Conservation (phyloP, 2,329 filamentous ascomycete species). For the Cladosporium sp. region DNA sequence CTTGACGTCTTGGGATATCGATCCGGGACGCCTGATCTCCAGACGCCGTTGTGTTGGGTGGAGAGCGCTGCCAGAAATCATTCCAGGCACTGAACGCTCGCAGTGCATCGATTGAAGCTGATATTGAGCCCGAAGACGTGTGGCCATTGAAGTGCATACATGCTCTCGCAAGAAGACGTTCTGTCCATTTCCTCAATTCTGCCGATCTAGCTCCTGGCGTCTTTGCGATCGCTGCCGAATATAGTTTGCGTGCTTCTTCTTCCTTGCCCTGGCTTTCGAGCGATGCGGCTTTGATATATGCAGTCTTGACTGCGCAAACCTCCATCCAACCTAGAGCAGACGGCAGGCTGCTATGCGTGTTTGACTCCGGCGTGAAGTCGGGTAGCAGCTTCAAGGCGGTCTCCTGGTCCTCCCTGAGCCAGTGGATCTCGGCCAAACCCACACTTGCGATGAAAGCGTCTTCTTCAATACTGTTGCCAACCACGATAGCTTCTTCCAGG, state of each 20-base stretch:
- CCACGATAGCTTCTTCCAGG: conserved; percentile 33
- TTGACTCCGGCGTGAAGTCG: conserved; percentile 6
- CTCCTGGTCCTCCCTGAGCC: conserved; percentile 63
- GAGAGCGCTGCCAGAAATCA: conserved; percentile 55
- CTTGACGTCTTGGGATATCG: conserved; percentile 49
- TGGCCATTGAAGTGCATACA: conserved; percentile 27
- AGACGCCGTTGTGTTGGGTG: conserved; percentile 20
- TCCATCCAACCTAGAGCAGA: conserved; percentile 64
- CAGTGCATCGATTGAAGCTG: conserved; percentile 21
- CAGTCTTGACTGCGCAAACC: conserved; percentile 55
- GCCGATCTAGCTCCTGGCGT: conserved; percentile 27
- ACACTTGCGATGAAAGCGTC: conserved; percentile 73
- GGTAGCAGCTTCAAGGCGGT: conserved; percentile 50
- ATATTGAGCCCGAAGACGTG: conserved; percentile 18
- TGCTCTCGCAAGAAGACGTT: conserved; percentile 27
- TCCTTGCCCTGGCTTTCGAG: conserved; percentile 23
- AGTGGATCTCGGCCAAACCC: conserved; percentile 81
- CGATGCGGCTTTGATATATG: conserved; percentile 28
- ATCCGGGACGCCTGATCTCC: conserved; percentile 29
- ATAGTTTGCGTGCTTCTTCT: conserved; percentile 21
- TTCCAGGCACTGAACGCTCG: conserved; percentile 59
- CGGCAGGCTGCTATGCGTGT: conserved; percentile 10
- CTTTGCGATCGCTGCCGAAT: conserved; percentile 17
- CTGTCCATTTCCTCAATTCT: conserved; percentile 31
- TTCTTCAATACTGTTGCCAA: conserved; percentile 34